Evolutionary conservation across 495 filamentous ascomycete genomes (phyloP), one percentile per base, ranked within the genome.

Genomic region (Daldinia decipiens): DNA sequence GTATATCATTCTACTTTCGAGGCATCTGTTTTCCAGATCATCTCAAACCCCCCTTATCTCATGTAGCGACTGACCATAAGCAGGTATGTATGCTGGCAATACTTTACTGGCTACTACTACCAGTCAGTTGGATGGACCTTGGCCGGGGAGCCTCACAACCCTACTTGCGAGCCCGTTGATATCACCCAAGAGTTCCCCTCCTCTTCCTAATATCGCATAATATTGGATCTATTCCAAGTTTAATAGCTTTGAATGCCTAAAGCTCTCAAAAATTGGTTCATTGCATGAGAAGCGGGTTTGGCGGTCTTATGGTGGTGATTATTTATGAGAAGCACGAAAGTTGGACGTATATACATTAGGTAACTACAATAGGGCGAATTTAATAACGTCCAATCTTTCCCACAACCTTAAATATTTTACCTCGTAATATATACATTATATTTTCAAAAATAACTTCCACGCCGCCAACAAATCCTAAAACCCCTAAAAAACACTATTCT

Each of bases 51-150:
- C 9, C 12, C 38, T 56, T 36, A 32, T 56, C 9, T 6, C 13
- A 12, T 5, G 15, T n/a, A 19, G 5, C 11, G 8, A 19, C 17
- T 56, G 11, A 56, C 17, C 1, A 19, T 24, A 32, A 36, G 29
- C 31, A 56, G 53, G 53, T 56, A 56, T 67, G 77, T 80, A 1
- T 89, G 87, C 77, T 80, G 76, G 72, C 82, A 84, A 19, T 80
- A 86, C 70, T 82, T 79, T 52, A 71, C 68, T 11, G 80, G 79
- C 17, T 89, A 89, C 69, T 76, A 78, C 68, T 88, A 88, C 75
- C 74, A 79, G 32, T 81, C 82, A 0, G 60, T 89, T 19, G 81
- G 78, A 31, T 89, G 86, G 86, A 76, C 80, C 5, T 82, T 83
- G 6, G 54, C 71, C 24, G 76, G 68, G 8, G 53, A 73, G 65